Evolutionary conservation across 2,329 filamentous ascomycete genomes (phyloP), one percentile per base, ranked within the genome.

Genomic region (Calonectria pseudoreteaudii): DNA sequence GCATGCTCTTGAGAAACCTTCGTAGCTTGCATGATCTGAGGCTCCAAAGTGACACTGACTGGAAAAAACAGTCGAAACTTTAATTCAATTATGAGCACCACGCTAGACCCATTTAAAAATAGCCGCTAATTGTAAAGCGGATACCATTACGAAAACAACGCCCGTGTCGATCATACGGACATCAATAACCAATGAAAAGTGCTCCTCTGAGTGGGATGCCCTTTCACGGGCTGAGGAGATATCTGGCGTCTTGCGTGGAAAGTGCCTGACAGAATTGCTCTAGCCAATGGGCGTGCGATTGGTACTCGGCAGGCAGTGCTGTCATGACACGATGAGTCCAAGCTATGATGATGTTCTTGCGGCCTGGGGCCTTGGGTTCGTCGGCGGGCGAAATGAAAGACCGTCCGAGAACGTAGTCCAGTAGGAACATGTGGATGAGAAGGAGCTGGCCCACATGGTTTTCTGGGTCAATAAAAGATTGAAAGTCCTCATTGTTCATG

Each of bases 351-450:
- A 79, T 76, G 10, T 74, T 70, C 47, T 82, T 81, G 11, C 80
- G 77, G 1, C 77, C 80, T 4, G 76, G 68, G 18, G 68, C 77
- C 31, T 74, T 80, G 23, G 79, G 77, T 31, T 74, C 72, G 26
- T 78, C 74, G 4, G 70, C 50, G 2, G 75, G 76, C 0, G 78
- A 65, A 20, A 82, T 74, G 28, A 78, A 79, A 9, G 74, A 79
- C 18, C 72, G 73, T 5, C 78, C 81, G 4, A 83, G 70, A 0
- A 81, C 56, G 50, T 83, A 82, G 28, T 83, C 81, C 3, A 83
- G 66, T 2, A 86, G 77, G 23, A 85, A 82, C 73, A 83, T 83
- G 73, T 86, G 84, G 8, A 85, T 81, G 28, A 85, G 76, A 1
- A 86, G 77, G 1, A 86, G 76, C 66, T 85, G 83, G 2, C 81